A percentile compares a stretch with the other conserved stretches of the same genome.
Evolutionary conservation across 2,329 filamentous ascomycete genomes (phyloP).

Genomic region (Trichoderma semiorbis): DNA sequence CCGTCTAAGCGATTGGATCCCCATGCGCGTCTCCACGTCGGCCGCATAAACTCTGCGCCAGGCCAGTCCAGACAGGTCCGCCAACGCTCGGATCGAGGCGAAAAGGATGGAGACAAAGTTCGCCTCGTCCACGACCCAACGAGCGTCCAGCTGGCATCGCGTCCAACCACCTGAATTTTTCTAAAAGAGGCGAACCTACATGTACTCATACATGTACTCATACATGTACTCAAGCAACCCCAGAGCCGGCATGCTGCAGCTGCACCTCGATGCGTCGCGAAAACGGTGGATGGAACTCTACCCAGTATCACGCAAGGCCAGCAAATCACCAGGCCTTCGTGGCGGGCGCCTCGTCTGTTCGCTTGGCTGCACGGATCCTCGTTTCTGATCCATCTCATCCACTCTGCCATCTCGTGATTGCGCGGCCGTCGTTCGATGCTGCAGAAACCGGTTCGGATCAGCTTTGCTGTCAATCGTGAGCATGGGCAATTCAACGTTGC

Average conservation of each 20-base stretch:
- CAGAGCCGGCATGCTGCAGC: neutral
- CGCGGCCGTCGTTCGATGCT: slow-evolving; percentile 7
- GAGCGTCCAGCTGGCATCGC: neutral
- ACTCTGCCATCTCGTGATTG: neutral
- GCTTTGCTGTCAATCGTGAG: neutral
- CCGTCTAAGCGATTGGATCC: slow-evolving; percentile 15
- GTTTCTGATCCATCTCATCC: neutral
- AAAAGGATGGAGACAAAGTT: neutral
- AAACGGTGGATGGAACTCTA: slow-evolving; percentile 10
- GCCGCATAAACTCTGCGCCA: slow-evolving; percentile 3
- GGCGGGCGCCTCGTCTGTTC: slow-evolving; percentile 7
- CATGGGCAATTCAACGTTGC: neutral
- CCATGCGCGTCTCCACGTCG: slow-evolving; percentile 7
- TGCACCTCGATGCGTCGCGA: neutral
- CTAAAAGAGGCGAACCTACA: neutral
- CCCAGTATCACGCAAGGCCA: neutral
- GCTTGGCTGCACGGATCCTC: neutral
- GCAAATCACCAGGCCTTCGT: slow-evolving; percentile 3
- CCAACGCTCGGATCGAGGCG: neutral
- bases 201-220: neutral
- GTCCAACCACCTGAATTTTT: neutral
- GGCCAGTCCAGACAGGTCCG: neutral
- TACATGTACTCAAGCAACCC: neutral
- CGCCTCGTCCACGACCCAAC: neutral
- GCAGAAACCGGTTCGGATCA: slow-evolving; percentile 8